phyloP scores from a whole-genome alignment of 352 stramenopile genomes.

The Phytophthora palmivora region DNA sequence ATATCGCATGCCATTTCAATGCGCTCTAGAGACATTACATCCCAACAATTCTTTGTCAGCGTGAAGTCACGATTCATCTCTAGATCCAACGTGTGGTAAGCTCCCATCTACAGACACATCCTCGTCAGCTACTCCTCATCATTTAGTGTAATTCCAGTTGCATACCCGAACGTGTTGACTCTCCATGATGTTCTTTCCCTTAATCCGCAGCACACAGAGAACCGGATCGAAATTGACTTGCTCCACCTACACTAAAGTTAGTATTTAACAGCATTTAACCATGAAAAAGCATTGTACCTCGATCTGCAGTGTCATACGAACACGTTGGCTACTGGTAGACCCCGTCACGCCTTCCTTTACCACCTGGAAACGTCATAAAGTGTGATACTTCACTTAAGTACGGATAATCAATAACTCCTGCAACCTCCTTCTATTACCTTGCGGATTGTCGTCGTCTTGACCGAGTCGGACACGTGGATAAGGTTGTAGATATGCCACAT shows the following conservation, averaged over 20 bases:
- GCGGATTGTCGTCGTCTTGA: conserved; percentile 97
- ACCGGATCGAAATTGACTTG: conserved; percentile 97
- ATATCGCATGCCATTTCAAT: conserved; percentile 96
- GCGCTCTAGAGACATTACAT: conserved; percentile 97
- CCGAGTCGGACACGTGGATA: conserved; percentile 93
- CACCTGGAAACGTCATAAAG: conserved; percentile 57
- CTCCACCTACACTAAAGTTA: conserved; percentile 76
- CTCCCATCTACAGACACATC: conserved; percentile 82
- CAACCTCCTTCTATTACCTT: conserved; percentile 79
- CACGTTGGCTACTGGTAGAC: conserved; percentile 94
- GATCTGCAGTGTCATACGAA: conserved; percentile 97
- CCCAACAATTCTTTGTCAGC: conserved; percentile 97
- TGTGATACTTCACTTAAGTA: conserved; percentile 25
- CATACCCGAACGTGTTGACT: conserved; percentile 94
- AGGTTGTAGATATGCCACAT: conserved; percentile 99
- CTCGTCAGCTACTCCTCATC: background rate
- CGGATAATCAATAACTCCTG: background rate
- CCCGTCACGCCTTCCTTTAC: conserved; percentile 96
- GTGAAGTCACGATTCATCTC: conserved; percentile 97
- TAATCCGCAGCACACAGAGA: conserved; percentile 94
- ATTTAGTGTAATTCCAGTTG: background rate
- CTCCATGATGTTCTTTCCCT: conserved; percentile 94
- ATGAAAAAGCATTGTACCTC: conserved; percentile 43
- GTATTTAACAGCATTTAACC: background rate
- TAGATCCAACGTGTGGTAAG: conserved; percentile 97